phyloP scores from a whole-genome alignment of 1,284 basidiomycete species.

The Paramarasmius palmivorus region DNA sequence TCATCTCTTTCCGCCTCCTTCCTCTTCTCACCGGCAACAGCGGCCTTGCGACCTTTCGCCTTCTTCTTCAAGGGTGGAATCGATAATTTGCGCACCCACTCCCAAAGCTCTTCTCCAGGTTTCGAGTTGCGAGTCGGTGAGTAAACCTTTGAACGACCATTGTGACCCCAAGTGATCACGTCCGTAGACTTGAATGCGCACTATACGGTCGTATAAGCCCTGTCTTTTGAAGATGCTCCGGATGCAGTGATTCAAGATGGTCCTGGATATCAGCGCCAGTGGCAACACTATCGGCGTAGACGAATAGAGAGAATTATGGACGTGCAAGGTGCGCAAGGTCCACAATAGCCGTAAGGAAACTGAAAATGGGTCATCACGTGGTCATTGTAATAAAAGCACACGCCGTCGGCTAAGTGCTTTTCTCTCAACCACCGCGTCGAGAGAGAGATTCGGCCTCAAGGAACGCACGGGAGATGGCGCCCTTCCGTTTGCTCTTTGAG shows the following conservation, averaged over 20 bases:
- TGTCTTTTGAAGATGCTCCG: slow-evolving; percentile 10
- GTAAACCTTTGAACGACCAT: not conserved
- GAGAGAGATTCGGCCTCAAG: no score
- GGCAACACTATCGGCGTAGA: slow-evolving; percentile 28
- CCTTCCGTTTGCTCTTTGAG: no score
- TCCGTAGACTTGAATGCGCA: slow-evolving; percentile 11
- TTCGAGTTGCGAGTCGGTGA: not conserved
- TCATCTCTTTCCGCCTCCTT: not conserved
- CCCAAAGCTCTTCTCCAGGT: not conserved
- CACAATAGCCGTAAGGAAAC: no score
- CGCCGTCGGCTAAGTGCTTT: no score
- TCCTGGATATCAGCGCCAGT: slow-evolving; percentile 22
- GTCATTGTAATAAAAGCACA: no score
- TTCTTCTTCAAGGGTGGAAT: not conserved
- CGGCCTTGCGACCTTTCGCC: not conserved
- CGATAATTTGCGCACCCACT: not conserved
- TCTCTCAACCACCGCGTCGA: no score
- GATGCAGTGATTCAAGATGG: slow-evolving; percentile 19
- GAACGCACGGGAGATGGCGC: no score
- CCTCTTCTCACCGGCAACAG: not conserved
- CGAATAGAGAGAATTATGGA: no score
- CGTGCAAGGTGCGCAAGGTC: no score
- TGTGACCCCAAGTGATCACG: not conserved
- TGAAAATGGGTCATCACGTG: no score
- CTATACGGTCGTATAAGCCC: slow-evolving; percentile 30